phyloP scores from a whole-genome alignment of 2,329 filamentous ascomycete species.

The Aspergillus sp. region DNA sequence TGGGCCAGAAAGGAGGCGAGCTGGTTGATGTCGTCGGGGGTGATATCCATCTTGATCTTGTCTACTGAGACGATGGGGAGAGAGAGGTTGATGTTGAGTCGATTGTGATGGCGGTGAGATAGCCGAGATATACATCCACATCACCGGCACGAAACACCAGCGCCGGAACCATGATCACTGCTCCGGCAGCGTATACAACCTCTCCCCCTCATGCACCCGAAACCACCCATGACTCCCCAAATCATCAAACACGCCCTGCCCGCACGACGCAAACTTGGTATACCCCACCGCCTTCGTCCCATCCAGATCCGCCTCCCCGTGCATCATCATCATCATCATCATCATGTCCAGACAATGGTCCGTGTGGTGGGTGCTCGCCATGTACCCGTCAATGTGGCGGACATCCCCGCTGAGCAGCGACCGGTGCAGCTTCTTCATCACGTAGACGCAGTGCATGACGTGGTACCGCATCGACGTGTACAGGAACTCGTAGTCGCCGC shows the following conservation, averaged over 20 bases:
- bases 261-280: slow-evolving; percentile 3
- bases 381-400: slow-evolving; percentile 8
- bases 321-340: no score
- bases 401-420: slow-evolving; percentile 5
- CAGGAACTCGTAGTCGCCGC: slow-evolving; percentile 4
- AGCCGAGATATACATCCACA: no score
- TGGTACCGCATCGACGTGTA: slow-evolving; percentile 12
- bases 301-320: neutral
- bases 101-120: neutral
- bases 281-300: neutral
- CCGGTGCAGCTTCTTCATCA: slow-evolving; percentile 14
- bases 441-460: slow-evolving; percentile 14
- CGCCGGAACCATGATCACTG: no score
- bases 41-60: neutral
- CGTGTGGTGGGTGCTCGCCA: slow-evolving; percentile 3
- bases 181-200: neutral
- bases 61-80: neutral
- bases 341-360: slow-evolving; percentile 51
- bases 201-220: slow-evolving; percentile 1
- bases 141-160: no score
- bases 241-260: neutral
- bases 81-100: neutral
- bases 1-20: slow-evolving; percentile 30
- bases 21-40: slow-evolving; percentile 28
- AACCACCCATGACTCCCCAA: neutral